Percentiles rank a stretch among this genome's conserved stretches.
These are phyloP conservation scores for Raphanus hybrid DNA, from an alignment of 441 rosid species.

Conservation along the genomic window DNA sequence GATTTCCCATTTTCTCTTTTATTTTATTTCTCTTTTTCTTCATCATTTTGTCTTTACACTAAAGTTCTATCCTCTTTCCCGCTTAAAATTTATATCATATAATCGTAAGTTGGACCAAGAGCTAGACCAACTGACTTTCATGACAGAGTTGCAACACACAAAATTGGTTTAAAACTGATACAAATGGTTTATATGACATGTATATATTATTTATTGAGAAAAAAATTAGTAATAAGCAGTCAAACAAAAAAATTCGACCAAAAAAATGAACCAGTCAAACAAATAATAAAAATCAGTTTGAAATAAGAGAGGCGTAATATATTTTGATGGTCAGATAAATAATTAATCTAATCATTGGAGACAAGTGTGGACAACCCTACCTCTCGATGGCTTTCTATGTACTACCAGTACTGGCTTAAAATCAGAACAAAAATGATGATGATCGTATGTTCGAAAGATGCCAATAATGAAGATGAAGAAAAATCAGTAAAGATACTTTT, in stretches of 20 bases:
- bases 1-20: slow-evolving; percentile 11
- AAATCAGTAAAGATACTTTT: neutral
- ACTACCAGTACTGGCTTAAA: slow-evolving; percentile 8
- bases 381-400: slow-evolving; percentile 15
- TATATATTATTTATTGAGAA: neutral
- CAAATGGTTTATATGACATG: neutral
- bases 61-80: neutral
- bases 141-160: neutral
- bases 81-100: neutral
- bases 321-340: slow-evolving; percentile 11
- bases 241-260: neutral
- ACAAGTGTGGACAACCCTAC: slow-evolving; percentile 36
- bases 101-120: neutral
- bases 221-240: neutral
- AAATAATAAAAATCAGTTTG: neutral
- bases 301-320: neutral
- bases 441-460: slow-evolving; percentile 24
- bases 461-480: slow-evolving; percentile 31
- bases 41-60: slow-evolving; percentile 3
- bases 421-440: slow-evolving; percentile 24
- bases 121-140: neutral
- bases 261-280: neutral
- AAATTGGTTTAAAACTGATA: neutral
- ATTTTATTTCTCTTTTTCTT: neutral
- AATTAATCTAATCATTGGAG: slow-evolving; percentile 22